Evolutionary conservation across 2,329 filamentous ascomycete species (phyloP), one percentile per base, ranked within the genome.

Genomic region (Neofusicoccum kwambonambiense): DNA sequence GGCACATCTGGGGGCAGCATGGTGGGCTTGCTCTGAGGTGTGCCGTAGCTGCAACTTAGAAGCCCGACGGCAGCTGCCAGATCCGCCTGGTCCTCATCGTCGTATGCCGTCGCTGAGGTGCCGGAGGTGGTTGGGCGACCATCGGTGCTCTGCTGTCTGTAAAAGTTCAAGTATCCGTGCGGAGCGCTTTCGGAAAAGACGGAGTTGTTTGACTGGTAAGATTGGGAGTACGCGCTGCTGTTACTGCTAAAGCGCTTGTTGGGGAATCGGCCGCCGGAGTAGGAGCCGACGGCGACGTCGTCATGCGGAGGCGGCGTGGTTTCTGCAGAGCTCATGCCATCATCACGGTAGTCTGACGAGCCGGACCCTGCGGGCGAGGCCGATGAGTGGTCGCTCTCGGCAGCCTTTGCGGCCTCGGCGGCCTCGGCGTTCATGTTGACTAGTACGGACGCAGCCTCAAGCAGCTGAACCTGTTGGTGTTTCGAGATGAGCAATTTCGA

Each of bases 401-500:
- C 88, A 71, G 88, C 86, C 72, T 87, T 87, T 64, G 89, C 82
- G 42, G 87, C 89, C 65, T 89, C 86, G 34, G 51, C 47, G 34
- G 87, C 88, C 45, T 84, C 81, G 65, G 81, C 76, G 73, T 88
- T 97, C 93, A 99, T 98, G 74, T 89, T 89, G 66, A 98, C 90
- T 69, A 99, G 84, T 61, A 98, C 95, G n/a, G 93, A 96, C 44
- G 95, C 95, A 45, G 95, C 95, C 80, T 99, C 95, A 66, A 99
- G 86, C 67, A 99, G 86, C 79, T 99, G 95, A 62, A 99, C 95
- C 82, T 99, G 95, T 81, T 99, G 95, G 79, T 99, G 95, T 85
- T 99, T 99, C 72, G 94, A 98, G 73, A 99, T 98, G 76, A 98
- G 89, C 76, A 98, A 85, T 82, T 98, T 98, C 72, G 95, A 98